A percentile compares a stretch with the other conserved stretches of the same genome.
These are phyloP conservation scores for Ascosphaera pollenicola DNA, from an alignment of 2,329 filamentous ascomycete species.

Conservation along the genomic window DNA sequence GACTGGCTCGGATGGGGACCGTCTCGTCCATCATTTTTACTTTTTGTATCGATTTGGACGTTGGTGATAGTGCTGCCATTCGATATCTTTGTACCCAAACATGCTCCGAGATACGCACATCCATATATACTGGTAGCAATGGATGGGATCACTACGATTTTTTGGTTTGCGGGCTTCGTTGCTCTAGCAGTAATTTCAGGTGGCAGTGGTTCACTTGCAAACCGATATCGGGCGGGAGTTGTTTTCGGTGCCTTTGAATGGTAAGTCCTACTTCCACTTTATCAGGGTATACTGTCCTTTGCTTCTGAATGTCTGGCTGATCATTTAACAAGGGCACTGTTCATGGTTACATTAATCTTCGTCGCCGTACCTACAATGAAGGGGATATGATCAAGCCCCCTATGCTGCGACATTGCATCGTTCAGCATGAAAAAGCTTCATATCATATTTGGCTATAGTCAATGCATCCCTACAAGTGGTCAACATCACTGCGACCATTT, in stretches of 20 bases:
- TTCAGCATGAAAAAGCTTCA: no score
- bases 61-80: constrained; percentile 45
- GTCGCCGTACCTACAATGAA: no score
- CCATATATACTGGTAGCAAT: constrained; percentile 42
- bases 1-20: not conserved
- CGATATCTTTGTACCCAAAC: constrained; percentile 43
- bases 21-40: constrained; percentile 32
- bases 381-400: no score
- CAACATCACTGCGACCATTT: no score
- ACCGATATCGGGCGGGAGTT: constrained; percentile 31
- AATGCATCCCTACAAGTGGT: no score
- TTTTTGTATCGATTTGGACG: constrained; percentile 63
- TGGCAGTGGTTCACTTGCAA: constrained; percentile 31
- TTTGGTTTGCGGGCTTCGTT: constrained; percentile 78
- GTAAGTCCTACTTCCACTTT: no score
- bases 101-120: constrained; percentile 38
- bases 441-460: no score
- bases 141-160: constrained; percentile 54
- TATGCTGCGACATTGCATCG: no score
- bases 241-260: constrained; percentile 28
- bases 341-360: no score
- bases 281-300: no score
- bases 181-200: constrained; percentile 47
- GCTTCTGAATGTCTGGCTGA: no score
- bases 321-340: no score